Conservation (phyloP, 225 moss, liverwort and hornwort species). For the Physcomitrium patens region DNA sequence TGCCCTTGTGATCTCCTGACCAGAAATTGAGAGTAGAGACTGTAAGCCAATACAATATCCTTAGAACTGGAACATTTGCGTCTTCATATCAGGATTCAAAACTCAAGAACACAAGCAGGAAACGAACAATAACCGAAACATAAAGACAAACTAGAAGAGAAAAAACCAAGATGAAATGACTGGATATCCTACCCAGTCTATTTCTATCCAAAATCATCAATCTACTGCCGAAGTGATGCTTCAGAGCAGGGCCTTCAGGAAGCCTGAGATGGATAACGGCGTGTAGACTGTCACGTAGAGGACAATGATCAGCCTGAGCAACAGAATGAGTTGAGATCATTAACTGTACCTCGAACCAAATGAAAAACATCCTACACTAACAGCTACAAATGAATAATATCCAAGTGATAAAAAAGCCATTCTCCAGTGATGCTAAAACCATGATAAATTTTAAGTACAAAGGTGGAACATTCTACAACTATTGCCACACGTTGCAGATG, state of each 20-base stretch:
- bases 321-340: too few relatives aligned
- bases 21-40: background rate
- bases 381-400: too few relatives aligned
- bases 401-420: too few relatives aligned
- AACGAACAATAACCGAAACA: background rate
- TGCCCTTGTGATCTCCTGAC: background rate
- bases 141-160: slow-evolving; percentile 15
- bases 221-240: slow-evolving; percentile 12
- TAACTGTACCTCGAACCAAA: too few relatives aligned
- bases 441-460: background rate
- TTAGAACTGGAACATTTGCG: too few relatives aligned
- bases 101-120: background rate
- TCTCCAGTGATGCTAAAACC: background rate
- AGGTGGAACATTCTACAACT: slow-evolving; percentile 1
- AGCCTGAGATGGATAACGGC: background rate
- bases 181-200: background rate
- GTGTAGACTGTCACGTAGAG: slow-evolving; percentile 5
- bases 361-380: too few relatives aligned
- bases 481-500: slow-evolving; percentile 4
- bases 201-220: background rate
- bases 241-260: slow-evolving; percentile 1
- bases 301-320: too few relatives aligned
- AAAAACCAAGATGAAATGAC: background rate
- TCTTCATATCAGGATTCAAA: too few relatives aligned
- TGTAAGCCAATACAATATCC: background rate